Evolutionary conservation across 2,329 filamentous ascomycete genomes (phyloP), one percentile per base, ranked within the genome.

Genomic region (Hypomyces perniciosus): DNA sequence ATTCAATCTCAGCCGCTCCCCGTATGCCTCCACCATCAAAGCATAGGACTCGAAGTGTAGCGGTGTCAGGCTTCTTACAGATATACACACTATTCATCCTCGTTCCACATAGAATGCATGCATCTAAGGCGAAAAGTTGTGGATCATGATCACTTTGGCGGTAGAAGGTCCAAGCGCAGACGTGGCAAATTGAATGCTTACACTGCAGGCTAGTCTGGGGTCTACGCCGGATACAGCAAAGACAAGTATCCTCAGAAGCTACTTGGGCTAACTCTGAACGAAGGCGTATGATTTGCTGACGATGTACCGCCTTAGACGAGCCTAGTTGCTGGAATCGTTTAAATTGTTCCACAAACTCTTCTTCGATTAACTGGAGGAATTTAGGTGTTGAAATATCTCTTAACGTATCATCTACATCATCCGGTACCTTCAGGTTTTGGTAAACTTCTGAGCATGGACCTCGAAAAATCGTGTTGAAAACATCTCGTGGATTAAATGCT

Each of bases 21-120:
- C 52, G 50, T 39, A 54, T 53, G 2, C 56, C 56, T 12, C 56
- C 56, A 9, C 56, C 56, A 33, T 57, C 54, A 28, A 57, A 52
- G 33, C 54, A 51, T 33, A 57, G 40, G 10, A 57, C 54, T 27
- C 45, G 52, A 26, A 52, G 39, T 38, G 47, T 52, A n/a, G 52
- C 39, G 8, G 54, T 57, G 37, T 53, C 47, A 9, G 52, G 56
- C 37, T 49, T 50, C 13, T 53, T 27, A 10, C 45, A 38, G 27
- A 54, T 50, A 3, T 40, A 50, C 30, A 56, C 33, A 20, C 41
- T 31, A 6, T 30, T 47, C 9, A 33, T 50, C 26, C 34, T 8
- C 13, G 27, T 46, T 13, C 45, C 28, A 28, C 56, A 57, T 26
- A 57, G 50, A 40, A 52, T 47, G 27, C 56, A 57, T 30, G 47